Conservation (phyloP, 106 monocot species). For the Apostasia ramifera region DNA sequence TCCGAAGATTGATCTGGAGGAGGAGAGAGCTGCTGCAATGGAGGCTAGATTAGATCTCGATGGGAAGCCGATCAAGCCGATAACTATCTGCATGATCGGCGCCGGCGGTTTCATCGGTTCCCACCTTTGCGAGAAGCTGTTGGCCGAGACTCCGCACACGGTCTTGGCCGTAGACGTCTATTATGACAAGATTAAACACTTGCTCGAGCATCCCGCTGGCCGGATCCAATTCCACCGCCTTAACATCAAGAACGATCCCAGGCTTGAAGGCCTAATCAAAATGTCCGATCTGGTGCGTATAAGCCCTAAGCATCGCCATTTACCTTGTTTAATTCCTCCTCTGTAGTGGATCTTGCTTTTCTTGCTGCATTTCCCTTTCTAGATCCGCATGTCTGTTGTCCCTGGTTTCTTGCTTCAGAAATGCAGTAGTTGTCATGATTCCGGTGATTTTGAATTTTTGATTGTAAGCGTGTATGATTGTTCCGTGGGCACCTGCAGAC, state of each 20-base stretch:
- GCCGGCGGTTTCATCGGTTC: slow-evolving; percentile 79
- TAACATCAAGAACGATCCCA: slow-evolving; percentile 75
- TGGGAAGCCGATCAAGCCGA: slow-evolving; percentile 40
- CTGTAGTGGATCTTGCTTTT: background rate
- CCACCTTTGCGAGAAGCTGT: slow-evolving; percentile 66
- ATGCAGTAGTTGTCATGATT: background rate
- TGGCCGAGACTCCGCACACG: slow-evolving; percentile 56
- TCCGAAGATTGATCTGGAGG: background rate
- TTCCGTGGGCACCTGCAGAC: slow-evolving; percentile 19
- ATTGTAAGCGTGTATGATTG: too few species aligned
- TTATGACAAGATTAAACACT: slow-evolving; percentile 67
- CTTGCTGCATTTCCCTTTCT: background rate
- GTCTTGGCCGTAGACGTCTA: slow-evolving; percentile 63
- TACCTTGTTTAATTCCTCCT: background rate
- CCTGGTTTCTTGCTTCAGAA: background rate
- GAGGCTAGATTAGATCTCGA: slow-evolving; percentile 47
- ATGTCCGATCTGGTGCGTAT: slow-evolving; percentile 47
- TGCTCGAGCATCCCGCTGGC: slow-evolving; percentile 25
- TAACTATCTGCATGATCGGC: slow-evolving; percentile 75
- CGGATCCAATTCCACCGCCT: slow-evolving; percentile 72
- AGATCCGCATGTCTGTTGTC: slow-evolving; percentile 1
- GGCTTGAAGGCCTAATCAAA: slow-evolving; percentile 75
- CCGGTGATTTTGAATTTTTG: background rate
- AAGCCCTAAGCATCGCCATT: background rate
- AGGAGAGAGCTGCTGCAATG: background rate